A percentile compares a stretch with the other conserved stretches of the same genome.
phyloP scores from a whole-genome alignment of 441 rosid species.

The Pelargonium fulgidum region DNA sequence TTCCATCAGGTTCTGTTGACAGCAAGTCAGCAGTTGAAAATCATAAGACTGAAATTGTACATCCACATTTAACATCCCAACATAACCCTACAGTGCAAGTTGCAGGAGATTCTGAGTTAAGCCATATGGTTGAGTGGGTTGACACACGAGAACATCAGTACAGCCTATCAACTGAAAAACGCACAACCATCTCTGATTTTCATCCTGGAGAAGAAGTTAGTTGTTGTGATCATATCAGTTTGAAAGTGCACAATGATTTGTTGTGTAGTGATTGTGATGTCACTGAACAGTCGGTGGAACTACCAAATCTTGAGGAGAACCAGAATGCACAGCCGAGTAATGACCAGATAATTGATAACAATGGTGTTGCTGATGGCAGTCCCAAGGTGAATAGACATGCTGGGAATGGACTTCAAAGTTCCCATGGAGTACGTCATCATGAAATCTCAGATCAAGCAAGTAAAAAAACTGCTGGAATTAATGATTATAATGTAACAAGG shows the following conservation, averaged over 20 bases:
- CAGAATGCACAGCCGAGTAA: constrained; percentile 24
- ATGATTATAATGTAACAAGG: constrained; percentile 5
- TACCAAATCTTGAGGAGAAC: constrained; percentile 23
- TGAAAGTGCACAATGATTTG: constrained; percentile 18
- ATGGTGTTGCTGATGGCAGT: constrained; percentile 17
- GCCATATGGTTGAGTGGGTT: constrained; percentile 13
- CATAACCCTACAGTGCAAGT: constrained; percentile 7
- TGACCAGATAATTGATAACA: constrained; percentile 18
- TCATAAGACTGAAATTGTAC: background rate
- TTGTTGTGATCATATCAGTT: constrained; percentile 11
- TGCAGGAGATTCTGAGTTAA: constrained; percentile 22
- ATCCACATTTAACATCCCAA: constrained; percentile 3
- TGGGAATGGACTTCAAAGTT: constrained; percentile 20
- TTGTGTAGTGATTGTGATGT: constrained; percentile 20
- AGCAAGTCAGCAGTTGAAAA: background rate
- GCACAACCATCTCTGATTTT: constrained; percentile 17
- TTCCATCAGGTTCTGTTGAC: constrained; percentile 4
- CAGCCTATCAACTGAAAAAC: constrained; percentile 14
- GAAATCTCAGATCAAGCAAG: constrained; percentile 27
- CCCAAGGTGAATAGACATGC: constrained; percentile 14
- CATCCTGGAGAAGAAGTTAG: constrained; percentile 20
- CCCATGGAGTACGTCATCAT: constrained; percentile 18
- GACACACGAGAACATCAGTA: constrained; percentile 15
- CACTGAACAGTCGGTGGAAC: constrained; percentile 22
- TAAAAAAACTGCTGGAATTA: constrained; percentile 26